A percentile compares a stretch with the other conserved stretches of the same genome.
Conservation (phyloP, 2,329 filamentous ascomycete genomes). For the Aspergillus puulaauensis region DNA sequence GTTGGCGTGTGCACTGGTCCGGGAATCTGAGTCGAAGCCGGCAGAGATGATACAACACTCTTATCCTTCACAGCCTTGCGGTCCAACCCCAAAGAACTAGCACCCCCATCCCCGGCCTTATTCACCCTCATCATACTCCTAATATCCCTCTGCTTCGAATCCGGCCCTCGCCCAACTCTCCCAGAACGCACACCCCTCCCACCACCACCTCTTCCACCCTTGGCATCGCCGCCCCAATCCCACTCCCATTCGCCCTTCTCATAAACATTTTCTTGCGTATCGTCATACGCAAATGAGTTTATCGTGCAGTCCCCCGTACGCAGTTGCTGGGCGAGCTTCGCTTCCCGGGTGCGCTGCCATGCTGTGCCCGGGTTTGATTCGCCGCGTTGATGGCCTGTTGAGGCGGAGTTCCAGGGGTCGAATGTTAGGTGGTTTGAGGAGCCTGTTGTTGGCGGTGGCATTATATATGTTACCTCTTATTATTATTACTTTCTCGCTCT, state of each 20-base stretch:
- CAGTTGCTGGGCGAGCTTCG: conserved; percentile 72
- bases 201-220: not conserved
- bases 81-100: no score
- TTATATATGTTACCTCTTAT: not conserved
- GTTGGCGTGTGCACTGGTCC: not conserved
- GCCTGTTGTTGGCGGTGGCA: not conserved
- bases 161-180: not conserved
- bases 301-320: conserved; percentile 58
- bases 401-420: conserved; percentile 61
- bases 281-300: conserved; percentile 36
- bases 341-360: conserved; percentile 70
- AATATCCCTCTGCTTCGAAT: conserved; percentile 38
- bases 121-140: conserved; percentile 31
- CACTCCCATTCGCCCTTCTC: conserved; percentile 13
- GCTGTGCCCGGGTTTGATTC: conserved; percentile 64
- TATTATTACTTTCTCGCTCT: not conserved
- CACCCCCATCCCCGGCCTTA: conserved; percentile 1
- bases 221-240: conserved; percentile 4
- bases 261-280: not conserved
- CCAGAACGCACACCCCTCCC: not conserved
- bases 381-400: conserved; percentile 75
- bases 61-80: no score
- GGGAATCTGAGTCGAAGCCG: no score
- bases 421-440: conserved; percentile 30
- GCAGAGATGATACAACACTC: no score